phyloP scores from a whole-genome alignment of 2,329 filamentous ascomycete genomes.

The Fusarium chuoi region DNA sequence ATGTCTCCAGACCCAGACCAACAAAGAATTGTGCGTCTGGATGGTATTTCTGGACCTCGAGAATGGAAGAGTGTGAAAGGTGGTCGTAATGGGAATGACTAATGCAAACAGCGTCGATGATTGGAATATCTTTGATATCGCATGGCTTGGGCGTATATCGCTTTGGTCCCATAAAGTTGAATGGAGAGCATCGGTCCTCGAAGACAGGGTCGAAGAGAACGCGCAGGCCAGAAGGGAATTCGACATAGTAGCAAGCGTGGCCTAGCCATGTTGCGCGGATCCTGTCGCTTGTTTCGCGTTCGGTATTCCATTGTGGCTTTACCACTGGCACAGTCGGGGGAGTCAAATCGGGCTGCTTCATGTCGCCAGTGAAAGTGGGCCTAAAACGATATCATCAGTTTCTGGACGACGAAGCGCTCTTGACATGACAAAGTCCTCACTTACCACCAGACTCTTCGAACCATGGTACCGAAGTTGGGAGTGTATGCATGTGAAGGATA shows the following conservation, averaged over 20 bases:
- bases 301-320: slow-evolving; percentile 73
- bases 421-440: slow-evolving; percentile 18
- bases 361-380: slow-evolving; percentile 54
- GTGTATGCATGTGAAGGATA: slow-evolving; percentile 57
- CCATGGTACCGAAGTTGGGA: slow-evolving; percentile 36
- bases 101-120: slow-evolving; percentile 81
- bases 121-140: slow-evolving; percentile 79
- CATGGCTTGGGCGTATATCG: slow-evolving; percentile 84
- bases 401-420: neutral
- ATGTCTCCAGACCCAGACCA: slow-evolving; percentile 81
- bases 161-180: slow-evolving; percentile 76
- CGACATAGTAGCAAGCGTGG: slow-evolving; percentile 92
- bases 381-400: slow-evolving; percentile 37
- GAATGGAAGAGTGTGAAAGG: slow-evolving; percentile 79
- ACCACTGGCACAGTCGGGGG: slow-evolving; percentile 74
- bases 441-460: slow-evolving; percentile 52
- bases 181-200: slow-evolving; percentile 84
- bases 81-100: slow-evolving; percentile 96
- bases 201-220: slow-evolving; percentile 96
- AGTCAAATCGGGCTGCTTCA: slow-evolving; percentile 67
- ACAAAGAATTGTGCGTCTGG: slow-evolving; percentile 90
- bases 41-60: slow-evolving; percentile 74
- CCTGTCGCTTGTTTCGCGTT: slow-evolving; percentile 63
- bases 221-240: slow-evolving; percentile 86
- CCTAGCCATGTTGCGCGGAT: slow-evolving; percentile 94